These are phyloP conservation scores for Nicotiana knightiana DNA, from an alignment of 257 asterid species.

Conservation along the genomic window DNA sequence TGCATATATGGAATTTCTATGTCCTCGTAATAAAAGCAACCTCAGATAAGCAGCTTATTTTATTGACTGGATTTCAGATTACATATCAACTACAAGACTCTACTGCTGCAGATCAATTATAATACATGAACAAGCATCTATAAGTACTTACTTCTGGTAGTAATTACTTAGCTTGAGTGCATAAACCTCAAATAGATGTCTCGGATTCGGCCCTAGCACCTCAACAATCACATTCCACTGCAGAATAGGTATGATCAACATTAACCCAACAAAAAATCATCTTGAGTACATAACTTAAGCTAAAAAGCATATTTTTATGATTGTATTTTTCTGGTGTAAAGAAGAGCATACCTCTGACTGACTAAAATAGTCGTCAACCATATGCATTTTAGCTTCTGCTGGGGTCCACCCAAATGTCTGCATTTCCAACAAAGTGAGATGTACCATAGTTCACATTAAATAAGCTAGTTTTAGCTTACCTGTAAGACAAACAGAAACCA, in stretches of 20 bases:
- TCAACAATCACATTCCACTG: slow-evolving; percentile 81
- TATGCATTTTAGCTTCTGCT: slow-evolving; percentile 83
- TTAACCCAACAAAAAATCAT: neutral
- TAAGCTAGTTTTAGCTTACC: neutral
- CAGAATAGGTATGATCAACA: slow-evolving; percentile 15
- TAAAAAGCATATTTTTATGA: neutral
- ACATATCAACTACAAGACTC: slow-evolving; percentile 3
- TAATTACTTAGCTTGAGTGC: slow-evolving; percentile 71
- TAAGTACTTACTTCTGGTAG: slow-evolving; percentile 60
- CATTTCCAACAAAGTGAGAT: slow-evolving; percentile 6
- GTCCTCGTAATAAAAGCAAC: neutral
- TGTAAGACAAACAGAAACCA: neutral
- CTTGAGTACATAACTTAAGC: neutral
- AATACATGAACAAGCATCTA: neutral
- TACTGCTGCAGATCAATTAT: neutral
- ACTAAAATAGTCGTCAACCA: slow-evolving; percentile 70
- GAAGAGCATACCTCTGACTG: slow-evolving; percentile 61
- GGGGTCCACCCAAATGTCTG: slow-evolving; percentile 96
- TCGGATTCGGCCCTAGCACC: slow-evolving; percentile 69
- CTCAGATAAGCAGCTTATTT: neutral
- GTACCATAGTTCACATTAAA: neutral
- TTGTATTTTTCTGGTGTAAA: neutral
- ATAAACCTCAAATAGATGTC: slow-evolving; percentile 92
- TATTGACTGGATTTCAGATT: neutral
- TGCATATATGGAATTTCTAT: neutral